Percentiles rank a stretch among this genome's conserved stretches.
Evolutionary conservation across 2,329 filamentous ascomycete genomes (phyloP).

Genomic region (Chaetoscypha palmicola): DNA sequence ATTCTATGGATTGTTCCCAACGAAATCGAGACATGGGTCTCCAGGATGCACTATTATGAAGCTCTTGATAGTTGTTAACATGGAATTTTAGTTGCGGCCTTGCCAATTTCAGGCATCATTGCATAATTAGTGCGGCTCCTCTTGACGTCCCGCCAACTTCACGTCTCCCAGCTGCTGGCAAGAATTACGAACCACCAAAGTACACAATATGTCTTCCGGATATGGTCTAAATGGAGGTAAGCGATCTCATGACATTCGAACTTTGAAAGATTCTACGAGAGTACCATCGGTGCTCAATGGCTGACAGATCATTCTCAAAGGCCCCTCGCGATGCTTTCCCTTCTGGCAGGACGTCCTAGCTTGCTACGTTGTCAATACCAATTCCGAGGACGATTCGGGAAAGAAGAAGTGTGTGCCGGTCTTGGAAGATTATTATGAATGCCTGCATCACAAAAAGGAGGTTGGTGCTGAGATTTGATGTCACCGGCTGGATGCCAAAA

Average conservation of each 20-base stretch:
- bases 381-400: constrained; percentile 66
- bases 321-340: constrained; percentile 74
- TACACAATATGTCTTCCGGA: constrained; percentile 64
- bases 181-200: constrained; percentile 18
- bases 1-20: constrained; percentile 21
- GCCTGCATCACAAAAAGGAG: constrained; percentile 98
- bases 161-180: constrained; percentile 15
- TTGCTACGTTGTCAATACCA: constrained; percentile 94
- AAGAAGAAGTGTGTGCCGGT: constrained; percentile 81
- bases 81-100: constrained; percentile 7
- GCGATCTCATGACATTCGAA: constrained; percentile 28
- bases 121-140: constrained; percentile 11
- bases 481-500: not conserved
- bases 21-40: constrained; percentile 8
- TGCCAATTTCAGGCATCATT: constrained; percentile 14
- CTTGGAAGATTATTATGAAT: constrained; percentile 98
- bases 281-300: constrained; percentile 13
- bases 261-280: not conserved
- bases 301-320: constrained; percentile 20
- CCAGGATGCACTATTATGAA: constrained; percentile 6
- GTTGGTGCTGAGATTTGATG: constrained; percentile 39
- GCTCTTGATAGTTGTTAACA: constrained; percentile 13
- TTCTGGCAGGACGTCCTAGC: constrained; percentile 99
- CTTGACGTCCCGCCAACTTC: constrained; percentile 18
- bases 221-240: constrained; percentile 75